Conservation (phyloP, 441 rosid species). For the Aquilaria agallochum region DNA sequence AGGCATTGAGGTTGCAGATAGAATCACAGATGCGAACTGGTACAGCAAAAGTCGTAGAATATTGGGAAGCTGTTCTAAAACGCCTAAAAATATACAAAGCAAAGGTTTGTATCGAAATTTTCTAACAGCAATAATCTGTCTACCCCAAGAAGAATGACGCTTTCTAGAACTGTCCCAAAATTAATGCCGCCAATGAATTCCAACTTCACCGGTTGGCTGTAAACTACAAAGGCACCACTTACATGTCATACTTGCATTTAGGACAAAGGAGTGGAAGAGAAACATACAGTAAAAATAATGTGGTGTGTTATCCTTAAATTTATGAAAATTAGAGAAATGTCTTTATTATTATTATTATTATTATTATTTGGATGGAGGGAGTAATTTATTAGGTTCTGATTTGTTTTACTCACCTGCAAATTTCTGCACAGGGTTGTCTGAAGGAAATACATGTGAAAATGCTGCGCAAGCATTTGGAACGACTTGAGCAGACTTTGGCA, state of each 20-base stretch:
- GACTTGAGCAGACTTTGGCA: conserved; percentile 66
- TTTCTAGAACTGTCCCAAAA: too few species aligned
- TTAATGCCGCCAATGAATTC: too few species aligned
- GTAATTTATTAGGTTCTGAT: too few species aligned
- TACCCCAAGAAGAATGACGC: too few species aligned
- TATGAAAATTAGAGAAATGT: background rate
- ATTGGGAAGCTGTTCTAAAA: conserved; percentile 93
- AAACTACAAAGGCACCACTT: too few species aligned
- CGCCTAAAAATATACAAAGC: conserved; percentile 88
- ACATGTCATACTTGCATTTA: too few species aligned
- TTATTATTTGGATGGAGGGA: conserved; percentile 3
- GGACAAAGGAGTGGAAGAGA: too few species aligned
- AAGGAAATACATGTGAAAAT: conserved; percentile 88
- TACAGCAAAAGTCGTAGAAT: conserved; percentile 90
- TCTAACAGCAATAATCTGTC: background rate
- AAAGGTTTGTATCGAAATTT: conserved; percentile 40
- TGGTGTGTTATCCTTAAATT: too few species aligned
- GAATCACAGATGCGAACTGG: conserved; percentile 87
- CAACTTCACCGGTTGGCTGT: too few species aligned
- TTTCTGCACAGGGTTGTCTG: conserved; percentile 70
- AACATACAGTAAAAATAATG: too few species aligned
- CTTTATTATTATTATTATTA: conserved; percentile 4
- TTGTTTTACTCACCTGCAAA: conserved; percentile 11
- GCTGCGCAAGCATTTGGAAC: conserved; percentile 70
- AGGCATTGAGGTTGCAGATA: conserved; percentile 55